Evolutionary conservation across 768 basidiomycete species (phyloP).

Genomic region (Trametes cinnabarina): DNA sequence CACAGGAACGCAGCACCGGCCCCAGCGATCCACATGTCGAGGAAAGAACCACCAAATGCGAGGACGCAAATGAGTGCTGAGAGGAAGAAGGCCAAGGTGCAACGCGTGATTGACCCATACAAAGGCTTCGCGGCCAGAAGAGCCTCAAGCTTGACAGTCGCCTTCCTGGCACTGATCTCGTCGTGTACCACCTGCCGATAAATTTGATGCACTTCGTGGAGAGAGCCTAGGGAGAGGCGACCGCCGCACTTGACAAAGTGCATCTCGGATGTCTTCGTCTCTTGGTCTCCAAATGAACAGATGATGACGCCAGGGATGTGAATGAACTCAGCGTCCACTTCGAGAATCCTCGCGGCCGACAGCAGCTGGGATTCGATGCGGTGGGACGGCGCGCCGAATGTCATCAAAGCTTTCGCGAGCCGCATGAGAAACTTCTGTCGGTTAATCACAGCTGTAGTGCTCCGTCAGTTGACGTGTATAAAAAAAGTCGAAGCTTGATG

Average conservation of each 20-base stretch:
- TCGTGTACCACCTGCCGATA: conserved; percentile 91
- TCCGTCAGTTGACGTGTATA: neutral
- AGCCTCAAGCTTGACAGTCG: conserved; percentile 57
- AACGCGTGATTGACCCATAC: conserved; percentile 62
- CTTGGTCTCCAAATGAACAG: conserved; percentile 85
- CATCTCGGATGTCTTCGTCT: conserved; percentile 86
- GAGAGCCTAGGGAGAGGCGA: conserved; percentile 75
- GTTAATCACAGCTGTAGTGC: conserved; percentile 63
- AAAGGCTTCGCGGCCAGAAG: conserved; percentile 64
- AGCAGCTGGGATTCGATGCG: conserved; percentile 90
- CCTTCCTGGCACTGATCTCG: conserved; percentile 80
- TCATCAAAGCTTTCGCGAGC: conserved; percentile 85
- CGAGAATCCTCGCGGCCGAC: conserved; percentile 84
- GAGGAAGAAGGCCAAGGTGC: conserved; percentile 64
- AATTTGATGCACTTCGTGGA: conserved; percentile 81
- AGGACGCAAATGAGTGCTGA: conserved; percentile 80
- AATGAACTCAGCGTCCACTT: conserved; percentile 89
- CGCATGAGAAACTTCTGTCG: conserved; percentile 86
- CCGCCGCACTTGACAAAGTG: conserved; percentile 82
- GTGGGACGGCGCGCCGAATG: conserved; percentile 90
- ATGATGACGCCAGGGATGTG: conserved; percentile 81
- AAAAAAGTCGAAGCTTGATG: neutral
- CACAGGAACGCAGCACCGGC: conserved; percentile 63
- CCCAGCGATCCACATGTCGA: conserved; percentile 86
- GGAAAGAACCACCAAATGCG: conserved; percentile 78